A percentile compares a stretch with the other conserved stretches of the same genome.
These are phyloP conservation scores for Volvariella surrecta DNA, from an alignment of 1,284 basidiomycete genomes.

Conservation along the genomic window DNA sequence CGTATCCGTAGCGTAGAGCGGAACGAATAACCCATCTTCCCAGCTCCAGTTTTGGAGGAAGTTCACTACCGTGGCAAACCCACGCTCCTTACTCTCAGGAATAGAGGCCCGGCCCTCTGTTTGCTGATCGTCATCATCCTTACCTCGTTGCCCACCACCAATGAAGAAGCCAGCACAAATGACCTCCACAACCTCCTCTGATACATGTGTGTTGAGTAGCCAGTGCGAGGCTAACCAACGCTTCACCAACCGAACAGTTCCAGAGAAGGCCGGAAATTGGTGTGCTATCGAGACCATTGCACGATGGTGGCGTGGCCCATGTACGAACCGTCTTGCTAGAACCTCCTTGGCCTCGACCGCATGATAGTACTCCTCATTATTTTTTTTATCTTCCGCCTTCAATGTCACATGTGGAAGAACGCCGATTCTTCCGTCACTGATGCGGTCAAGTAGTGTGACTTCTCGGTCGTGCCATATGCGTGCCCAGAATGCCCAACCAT, in stretches of 20 bases:
- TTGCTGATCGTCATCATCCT: conserved; percentile 22
- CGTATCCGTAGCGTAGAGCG: conserved; percentile 38
- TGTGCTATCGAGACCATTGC: conserved; percentile 78
- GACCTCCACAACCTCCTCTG: conserved; percentile 79
- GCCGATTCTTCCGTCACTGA: conserved; percentile 37
- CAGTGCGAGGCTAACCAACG: conserved; percentile 92
- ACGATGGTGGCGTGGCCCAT: conserved; percentile 80
- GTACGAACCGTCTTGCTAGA: conserved; percentile 67
- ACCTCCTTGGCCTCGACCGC: conserved; percentile 58
- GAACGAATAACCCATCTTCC: conserved; percentile 55
- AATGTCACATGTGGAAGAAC: conserved; percentile 28
- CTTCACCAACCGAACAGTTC: conserved; percentile 83
- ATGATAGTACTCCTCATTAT: conserved; percentile 40
- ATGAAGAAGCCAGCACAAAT: conserved; percentile 67
- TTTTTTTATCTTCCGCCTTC: conserved; percentile 26
- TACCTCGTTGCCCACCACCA: conserved; percentile 24
- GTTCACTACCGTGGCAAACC: conserved; percentile 73
- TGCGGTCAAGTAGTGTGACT: conserved; percentile 67
- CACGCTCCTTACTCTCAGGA: conserved; percentile 69
- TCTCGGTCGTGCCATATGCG: conserved; percentile 89
- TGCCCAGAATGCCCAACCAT: conserved; percentile 84
- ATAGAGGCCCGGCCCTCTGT: conserved; percentile 24
- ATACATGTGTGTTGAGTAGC: conserved; percentile 65
- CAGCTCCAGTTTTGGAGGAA: conserved; percentile 84
- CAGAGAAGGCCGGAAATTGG: conserved; percentile 71